Evolutionary conservation across 345 rosid genomes (phyloP).

Genomic region (Aethionema arabicum): DNA sequence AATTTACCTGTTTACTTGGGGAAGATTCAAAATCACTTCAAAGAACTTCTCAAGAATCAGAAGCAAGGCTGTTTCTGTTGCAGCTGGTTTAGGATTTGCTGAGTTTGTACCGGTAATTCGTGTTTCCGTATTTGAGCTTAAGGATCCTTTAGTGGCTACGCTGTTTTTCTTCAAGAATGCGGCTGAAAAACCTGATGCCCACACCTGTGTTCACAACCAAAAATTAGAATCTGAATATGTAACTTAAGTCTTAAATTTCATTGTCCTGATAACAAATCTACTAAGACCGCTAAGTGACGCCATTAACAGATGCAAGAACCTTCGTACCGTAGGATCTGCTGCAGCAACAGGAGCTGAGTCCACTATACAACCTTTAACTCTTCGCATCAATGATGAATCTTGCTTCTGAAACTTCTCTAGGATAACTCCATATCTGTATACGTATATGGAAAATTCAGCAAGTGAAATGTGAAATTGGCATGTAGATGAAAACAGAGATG

Average conservation of each 20-base stretch:
- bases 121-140: slow-evolving; percentile 30
- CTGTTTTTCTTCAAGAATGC: slow-evolving; percentile 90
- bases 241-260: neutral
- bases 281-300: slow-evolving; percentile 1
- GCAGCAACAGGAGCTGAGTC: slow-evolving; percentile 99
- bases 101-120: slow-evolving; percentile 32
- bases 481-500: slow-evolving; percentile 3
- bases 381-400: slow-evolving; percentile 62
- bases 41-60: slow-evolving; percentile 83
- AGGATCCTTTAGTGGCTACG: slow-evolving; percentile 67
- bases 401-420: slow-evolving; percentile 82
- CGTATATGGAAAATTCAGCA: neutral
- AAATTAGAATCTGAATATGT: slow-evolving; percentile 19
- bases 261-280: neutral
- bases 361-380: slow-evolving; percentile 84
- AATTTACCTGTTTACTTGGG: slow-evolving; percentile 72
- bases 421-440: slow-evolving; percentile 81
- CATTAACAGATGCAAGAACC: slow-evolving; percentile 3
- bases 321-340: slow-evolving; percentile 86
- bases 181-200: slow-evolving; percentile 98
- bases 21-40: slow-evolving; percentile 70
- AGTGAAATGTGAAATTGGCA: slow-evolving; percentile 5
- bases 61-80: slow-evolving; percentile 77
- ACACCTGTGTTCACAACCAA: slow-evolving; percentile 57
- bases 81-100: slow-evolving; percentile 62